phyloP scores from a whole-genome alignment of 371 early-diverging fungal genomes.

The Globomyces sp. region DNA sequence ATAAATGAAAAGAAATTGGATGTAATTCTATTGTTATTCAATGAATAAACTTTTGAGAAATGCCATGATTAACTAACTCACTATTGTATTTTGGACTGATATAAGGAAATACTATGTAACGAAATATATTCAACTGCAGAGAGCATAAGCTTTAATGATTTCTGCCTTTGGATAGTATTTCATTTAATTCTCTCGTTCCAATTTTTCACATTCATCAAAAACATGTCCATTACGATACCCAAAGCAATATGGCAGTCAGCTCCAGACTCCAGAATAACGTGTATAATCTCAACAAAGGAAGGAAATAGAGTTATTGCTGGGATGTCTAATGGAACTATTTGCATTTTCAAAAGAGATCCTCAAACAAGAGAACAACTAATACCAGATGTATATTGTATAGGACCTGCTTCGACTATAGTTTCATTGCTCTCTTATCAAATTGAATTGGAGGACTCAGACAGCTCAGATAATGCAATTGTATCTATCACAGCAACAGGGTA shows the following conservation, averaged over 20 bases:
- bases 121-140: too few species aligned
- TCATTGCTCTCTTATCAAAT: neutral
- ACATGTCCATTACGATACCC: constrained; percentile 7
- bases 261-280: constrained; percentile 11
- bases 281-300: neutral
- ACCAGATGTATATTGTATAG: constrained; percentile 14
- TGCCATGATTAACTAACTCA: too few species aligned
- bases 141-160: too few species aligned
- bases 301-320: constrained; percentile 10
- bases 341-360: constrained; percentile 1
- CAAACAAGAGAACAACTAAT: neutral
- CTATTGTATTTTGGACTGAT: too few species aligned
- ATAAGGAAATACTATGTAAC: too few species aligned
- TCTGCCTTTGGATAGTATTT: too few species aligned
- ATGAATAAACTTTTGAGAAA: too few species aligned
- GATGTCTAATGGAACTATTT: constrained; percentile 11
- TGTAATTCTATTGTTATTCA: too few species aligned
- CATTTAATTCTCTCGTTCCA: too few species aligned
- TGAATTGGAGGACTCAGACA: constrained; percentile 11
- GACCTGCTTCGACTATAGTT: neutral
- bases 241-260: constrained; percentile 12
- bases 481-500: constrained; percentile 16
- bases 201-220: too few species aligned
- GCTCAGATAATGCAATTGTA: constrained; percentile 11
- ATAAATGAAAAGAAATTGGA: too few species aligned